Conservation (phyloP, 495 filamentous ascomycete genomes). For the Cladorrhinum samala region DNA sequence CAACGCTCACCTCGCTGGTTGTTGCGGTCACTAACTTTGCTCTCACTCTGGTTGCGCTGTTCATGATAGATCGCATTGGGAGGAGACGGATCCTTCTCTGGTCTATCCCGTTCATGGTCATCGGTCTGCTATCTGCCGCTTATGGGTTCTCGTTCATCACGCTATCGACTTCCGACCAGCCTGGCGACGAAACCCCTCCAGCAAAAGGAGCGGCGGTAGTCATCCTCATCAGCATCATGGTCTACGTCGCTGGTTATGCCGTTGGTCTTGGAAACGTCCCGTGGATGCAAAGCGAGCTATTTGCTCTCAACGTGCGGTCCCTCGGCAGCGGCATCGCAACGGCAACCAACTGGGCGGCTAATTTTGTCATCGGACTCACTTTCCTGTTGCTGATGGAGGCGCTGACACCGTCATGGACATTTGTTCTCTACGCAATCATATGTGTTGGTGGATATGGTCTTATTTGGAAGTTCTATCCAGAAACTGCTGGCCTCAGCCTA, state of each 20-base stretch:
- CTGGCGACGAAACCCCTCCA: slow-evolving; percentile 2
- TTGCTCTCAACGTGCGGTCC: slow-evolving; percentile 74
- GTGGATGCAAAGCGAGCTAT: slow-evolving; percentile 91
- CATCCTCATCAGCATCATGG: slow-evolving; percentile 64
- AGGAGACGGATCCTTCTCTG: slow-evolving; percentile 73
- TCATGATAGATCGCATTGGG: slow-evolving; percentile 74
- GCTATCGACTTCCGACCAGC: slow-evolving; percentile 24
- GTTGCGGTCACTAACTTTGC: slow-evolving; percentile 80
- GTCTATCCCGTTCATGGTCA: slow-evolving; percentile 78
- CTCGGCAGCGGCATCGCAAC: slow-evolving; percentile 78
- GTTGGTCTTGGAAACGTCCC: slow-evolving; percentile 87
- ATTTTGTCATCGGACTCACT: slow-evolving; percentile 80
- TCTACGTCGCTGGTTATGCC: slow-evolving; percentile 84
- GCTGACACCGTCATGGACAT: slow-evolving; percentile 70
- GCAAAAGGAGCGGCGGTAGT: slow-evolving; percentile 38
- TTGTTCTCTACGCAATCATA: slow-evolving; percentile 65
- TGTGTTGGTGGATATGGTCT: slow-evolving; percentile 61
- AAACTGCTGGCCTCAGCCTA: slow-evolving; percentile 72
- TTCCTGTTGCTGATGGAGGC: slow-evolving; percentile 82
- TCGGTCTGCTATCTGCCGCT: slow-evolving; percentile 61
- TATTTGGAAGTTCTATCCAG: slow-evolving; percentile 72
- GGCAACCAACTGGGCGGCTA: slow-evolving; percentile 82
- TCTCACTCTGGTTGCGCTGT: slow-evolving; percentile 71
- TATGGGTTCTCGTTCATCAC: slow-evolving; percentile 59
- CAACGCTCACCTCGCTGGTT: slow-evolving; percentile 73